Conservation (phyloP, 106 monocot species). For the Dioscorea zingiberensis region DNA sequence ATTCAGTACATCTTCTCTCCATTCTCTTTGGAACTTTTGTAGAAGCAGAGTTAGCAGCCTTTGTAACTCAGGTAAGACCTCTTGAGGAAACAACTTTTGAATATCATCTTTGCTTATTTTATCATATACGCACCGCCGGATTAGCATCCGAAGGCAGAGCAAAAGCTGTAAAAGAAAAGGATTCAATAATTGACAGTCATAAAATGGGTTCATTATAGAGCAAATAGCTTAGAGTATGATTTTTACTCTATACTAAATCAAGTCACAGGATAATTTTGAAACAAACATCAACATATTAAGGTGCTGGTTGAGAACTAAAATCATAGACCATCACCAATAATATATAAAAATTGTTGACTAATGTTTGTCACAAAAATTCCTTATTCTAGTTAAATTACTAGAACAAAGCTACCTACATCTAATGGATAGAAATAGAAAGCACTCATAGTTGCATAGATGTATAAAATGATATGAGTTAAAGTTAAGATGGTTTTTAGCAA, state of each 20-base stretch:
- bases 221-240: background rate
- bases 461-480: no score
- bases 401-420: no score
- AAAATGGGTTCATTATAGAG: background rate
- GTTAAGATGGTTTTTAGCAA: no score
- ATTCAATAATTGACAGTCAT: background rate
- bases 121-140: constrained; percentile 62
- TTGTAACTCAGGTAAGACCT: constrained; percentile 71
- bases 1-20: constrained; percentile 61
- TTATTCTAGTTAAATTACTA: no score
- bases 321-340: no score
- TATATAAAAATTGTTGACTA: no score
- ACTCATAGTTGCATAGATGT: no score
- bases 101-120: constrained; percentile 64
- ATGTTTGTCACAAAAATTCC: no score
- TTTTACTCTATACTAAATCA: background rate
- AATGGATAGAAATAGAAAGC: no score
- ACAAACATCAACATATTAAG: background rate
- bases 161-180: constrained; percentile 53
- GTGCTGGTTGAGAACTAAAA: no score
- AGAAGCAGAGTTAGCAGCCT: constrained; percentile 69
- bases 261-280: background rate
- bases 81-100: constrained; percentile 73
- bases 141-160: constrained; percentile 85
- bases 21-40: constrained; percentile 75